Evolutionary conservation across 352 stramenopile species (phyloP), one percentile per base, ranked within the genome.

Genomic region (Peronosclerospora sorghi): DNA sequence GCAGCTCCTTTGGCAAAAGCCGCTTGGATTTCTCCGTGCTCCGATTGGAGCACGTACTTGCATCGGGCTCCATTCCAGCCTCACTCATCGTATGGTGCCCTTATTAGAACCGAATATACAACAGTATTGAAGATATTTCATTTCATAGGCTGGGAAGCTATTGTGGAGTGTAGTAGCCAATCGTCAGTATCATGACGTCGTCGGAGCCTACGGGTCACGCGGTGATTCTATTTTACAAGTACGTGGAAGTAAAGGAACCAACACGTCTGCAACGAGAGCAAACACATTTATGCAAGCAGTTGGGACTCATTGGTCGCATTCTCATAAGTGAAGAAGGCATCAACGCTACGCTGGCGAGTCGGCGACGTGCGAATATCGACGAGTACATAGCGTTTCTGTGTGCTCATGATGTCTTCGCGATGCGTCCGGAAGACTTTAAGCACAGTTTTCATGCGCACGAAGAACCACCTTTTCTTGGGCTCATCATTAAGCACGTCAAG

Each of bases 181-280:
- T 61, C 51, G 43, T 55, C 6, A 43, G n/a, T 23, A 13, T 17
- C n/a, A 6, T 10, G 12, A 18, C 24, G 12, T 43, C 38, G 8
- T 24, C 51, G 8, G 36, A 49, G 26, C 17, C 38, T 2, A 28
- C 23, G 8, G 63, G 63, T 32, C 66, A 62, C 51, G 50, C 64
- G 19, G 67, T 83, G 45, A 81, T 86, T 51, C 74, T 84, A 8
- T 85, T 86, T 48, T 86, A 86, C 61, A 86, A 86, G 62, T 86
- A 86, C 43, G 72, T 62, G 32, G 53, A 77, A 32, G 63, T 86
- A 14, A 19, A 27, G 7, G 32, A 44, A 14, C 65, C 68, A 2
- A 45, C 66, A 24, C 54, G 64, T 34, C 47, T 65, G 15, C 70
- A 75, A 41, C 43, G 47, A 13, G 62, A 71, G 51, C 76, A 86